These are phyloP conservation scores for Combretum micranthum DNA, from an alignment of 345 rosid genomes.

Conservation along the genomic window DNA sequence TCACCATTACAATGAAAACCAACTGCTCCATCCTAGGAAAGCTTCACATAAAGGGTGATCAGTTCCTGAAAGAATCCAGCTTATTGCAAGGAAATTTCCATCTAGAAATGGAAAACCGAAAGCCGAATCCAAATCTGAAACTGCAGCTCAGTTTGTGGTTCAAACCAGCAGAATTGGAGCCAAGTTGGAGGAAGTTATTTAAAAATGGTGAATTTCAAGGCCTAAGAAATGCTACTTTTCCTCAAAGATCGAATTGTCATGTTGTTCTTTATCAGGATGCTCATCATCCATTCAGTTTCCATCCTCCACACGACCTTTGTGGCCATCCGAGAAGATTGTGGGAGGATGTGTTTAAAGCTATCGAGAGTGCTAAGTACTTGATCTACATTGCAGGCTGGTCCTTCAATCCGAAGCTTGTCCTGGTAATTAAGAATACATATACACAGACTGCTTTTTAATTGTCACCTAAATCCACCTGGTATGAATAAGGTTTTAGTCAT, in stretches of 20 bases:
- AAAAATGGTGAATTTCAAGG: conserved; percentile 43
- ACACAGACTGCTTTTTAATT: background rate
- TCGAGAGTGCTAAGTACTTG: conserved; percentile 67
- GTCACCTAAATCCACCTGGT: background rate
- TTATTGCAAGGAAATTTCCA: conserved; percentile 59
- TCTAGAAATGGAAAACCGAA: conserved; percentile 38
- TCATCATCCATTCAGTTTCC: conserved; percentile 45
- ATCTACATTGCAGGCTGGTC: conserved; percentile 92
- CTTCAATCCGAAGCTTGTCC: conserved; percentile 63
- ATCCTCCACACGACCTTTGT: conserved; percentile 39
- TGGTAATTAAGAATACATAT: conserved; percentile 30
- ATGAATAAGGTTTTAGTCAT: background rate
- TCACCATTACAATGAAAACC: conserved; percentile 65
- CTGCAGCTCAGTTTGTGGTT: conserved; percentile 73
- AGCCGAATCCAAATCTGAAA: conserved; percentile 37
- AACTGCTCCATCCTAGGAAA: conserved; percentile 64
- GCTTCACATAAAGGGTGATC: conserved; percentile 38
- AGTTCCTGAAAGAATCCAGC: conserved; percentile 36
- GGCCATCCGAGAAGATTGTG: conserved; percentile 48
- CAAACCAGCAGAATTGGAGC: conserved; percentile 68
- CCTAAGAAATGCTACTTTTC: conserved; percentile 60
- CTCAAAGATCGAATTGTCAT: conserved; percentile 60
- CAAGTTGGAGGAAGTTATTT: conserved; percentile 42
- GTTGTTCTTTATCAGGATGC: conserved; percentile 76
- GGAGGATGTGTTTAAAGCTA: conserved; percentile 79